A percentile compares a stretch with the other conserved stretches of the same genome.
Conservation (phyloP, 2,329 filamentous ascomycete species). For the Fusarium nelsonii region DNA sequence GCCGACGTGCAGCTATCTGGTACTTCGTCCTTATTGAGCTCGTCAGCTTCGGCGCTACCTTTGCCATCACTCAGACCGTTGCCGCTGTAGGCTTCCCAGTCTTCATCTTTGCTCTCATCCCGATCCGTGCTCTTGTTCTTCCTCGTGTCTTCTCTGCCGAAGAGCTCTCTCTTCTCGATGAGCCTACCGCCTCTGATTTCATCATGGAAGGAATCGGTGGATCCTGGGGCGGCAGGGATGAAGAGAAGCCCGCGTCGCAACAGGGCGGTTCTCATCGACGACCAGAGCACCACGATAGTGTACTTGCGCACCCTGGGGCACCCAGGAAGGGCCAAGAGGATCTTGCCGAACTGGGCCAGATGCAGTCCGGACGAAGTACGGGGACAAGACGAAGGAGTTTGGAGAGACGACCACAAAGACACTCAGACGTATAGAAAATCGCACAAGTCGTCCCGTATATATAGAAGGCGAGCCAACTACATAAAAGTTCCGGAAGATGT, state of each 20-base stretch:
- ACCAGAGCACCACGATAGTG: conserved; percentile 38
- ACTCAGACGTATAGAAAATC: conserved; percentile 17
- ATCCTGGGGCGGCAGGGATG: conserved; percentile 60
- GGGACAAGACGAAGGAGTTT: conserved; percentile 49
- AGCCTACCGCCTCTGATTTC: conserved; percentile 79
- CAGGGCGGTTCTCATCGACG: conserved; percentile 11
- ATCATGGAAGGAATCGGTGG: conserved; percentile 83
- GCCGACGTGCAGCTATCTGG: conserved; percentile 76
- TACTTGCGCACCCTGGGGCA: conserved; percentile 46
- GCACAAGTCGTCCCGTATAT: background rate
- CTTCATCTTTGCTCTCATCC: conserved; percentile 77
- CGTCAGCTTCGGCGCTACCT: conserved; percentile 79
- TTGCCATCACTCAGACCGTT: conserved; percentile 86
- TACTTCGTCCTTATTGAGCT: conserved; percentile 77
- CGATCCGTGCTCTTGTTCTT: conserved; percentile 72
- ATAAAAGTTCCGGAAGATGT: conserved; percentile 16
- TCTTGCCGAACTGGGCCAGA: conserved; percentile 52
- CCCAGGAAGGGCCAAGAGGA: conserved; percentile 53
- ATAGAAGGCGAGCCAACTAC: background rate
- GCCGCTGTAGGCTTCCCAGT: conserved; percentile 85
- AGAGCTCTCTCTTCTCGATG: conserved; percentile 75
- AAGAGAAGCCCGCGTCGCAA: conserved; percentile 36
- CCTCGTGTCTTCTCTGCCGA: conserved; percentile 70
- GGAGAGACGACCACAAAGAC: conserved; percentile 38
- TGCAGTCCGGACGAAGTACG: conserved; percentile 49